Base-by-base conservation (phyloP, 192 early-diverging fungal species). In the Chytriomyces confervae region DNA sequence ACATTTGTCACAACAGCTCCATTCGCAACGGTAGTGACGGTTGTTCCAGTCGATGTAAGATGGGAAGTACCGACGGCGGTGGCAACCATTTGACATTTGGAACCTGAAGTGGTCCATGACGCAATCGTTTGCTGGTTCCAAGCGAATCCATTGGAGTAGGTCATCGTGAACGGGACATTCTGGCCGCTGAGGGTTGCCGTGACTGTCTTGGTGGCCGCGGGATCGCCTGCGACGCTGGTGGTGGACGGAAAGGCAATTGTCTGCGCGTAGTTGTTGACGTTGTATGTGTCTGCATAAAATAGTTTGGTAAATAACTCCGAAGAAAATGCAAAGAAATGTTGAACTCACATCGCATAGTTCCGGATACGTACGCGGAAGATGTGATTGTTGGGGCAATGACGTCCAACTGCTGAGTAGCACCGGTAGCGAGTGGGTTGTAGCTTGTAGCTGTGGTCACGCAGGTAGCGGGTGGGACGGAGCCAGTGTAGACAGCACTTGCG, bases 71-170 rank as follows among this genome's bases (percentile, higher is more conserved):
- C 53, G 20, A 20, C 53, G 3, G 53, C 53, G 20, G 53, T 57
- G 53, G 53, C 53, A 57, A 57, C 53, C 13, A 57, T 20, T 20
- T 57, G 53, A 3, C 53, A 57, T 20, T 57, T 11, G 53, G 53
- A 18, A 18, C 53, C 53, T 57, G 53, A 57, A 11, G 53, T 57
- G 13, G 11, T 11, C 53, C 53, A 57, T 0, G 53, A 11, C 11
- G 53, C 53, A 57, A 57, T 57, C 53, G 53, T 57, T 20, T 57
- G 53, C 53, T 57, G 53, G 53, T 57, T 57, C 53, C 53, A 57
- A 0, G 11, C 13, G 3, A 57, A 57, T 0, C 53, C 53, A 3
- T 20, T 57, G 53, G 53, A 11, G 53, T 57, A 57, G 13, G 53
- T 57, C 13, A 57, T 11, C 53, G 53, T 57, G 53, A 18, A 57